These are phyloP conservation scores for Colletotrichum sp. DNA, from an alignment of 2,329 filamentous ascomycete genomes.

Conservation along the genomic window DNA sequence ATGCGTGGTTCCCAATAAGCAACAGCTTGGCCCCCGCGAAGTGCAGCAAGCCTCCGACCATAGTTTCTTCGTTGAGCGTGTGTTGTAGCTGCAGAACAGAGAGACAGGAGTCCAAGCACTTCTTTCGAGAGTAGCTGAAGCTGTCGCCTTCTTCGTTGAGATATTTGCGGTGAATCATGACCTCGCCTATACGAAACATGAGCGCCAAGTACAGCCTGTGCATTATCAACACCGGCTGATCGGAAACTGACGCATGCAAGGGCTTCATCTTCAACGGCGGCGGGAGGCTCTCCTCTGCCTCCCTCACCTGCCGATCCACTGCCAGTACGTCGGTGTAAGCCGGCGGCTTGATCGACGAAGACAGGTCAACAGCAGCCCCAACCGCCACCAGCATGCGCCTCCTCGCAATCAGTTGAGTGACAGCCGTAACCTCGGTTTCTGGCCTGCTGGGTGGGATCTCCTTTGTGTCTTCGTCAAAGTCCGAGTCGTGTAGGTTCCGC, in stretches of 20 bases:
- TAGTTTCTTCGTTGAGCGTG: constrained; percentile 25
- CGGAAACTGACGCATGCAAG: constrained; percentile 21
- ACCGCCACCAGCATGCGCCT: constrained; percentile 21
- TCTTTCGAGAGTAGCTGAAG: constrained; percentile 28
- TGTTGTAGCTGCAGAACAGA: constrained; percentile 26
- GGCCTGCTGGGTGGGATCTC: constrained; percentile 40
- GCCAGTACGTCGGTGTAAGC: constrained; percentile 23
- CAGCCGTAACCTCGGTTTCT: constrained; percentile 30
- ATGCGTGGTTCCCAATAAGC: constrained; percentile 23
- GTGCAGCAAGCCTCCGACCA: constrained; percentile 23
- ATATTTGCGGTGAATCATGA: constrained; percentile 35
- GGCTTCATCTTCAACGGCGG: constrained; percentile 23
- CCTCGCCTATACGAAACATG: constrained; percentile 29
- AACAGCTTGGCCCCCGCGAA: constrained; percentile 23
- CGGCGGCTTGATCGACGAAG: constrained; percentile 16
- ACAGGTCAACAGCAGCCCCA: constrained; percentile 25
- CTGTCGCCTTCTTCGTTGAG: constrained; percentile 14
- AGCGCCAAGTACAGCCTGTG: constrained; percentile 29
- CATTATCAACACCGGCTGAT: constrained; percentile 27
- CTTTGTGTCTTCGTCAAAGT: constrained; percentile 38
- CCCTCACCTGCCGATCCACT: constrained; percentile 26
- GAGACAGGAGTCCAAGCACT: constrained; percentile 27
- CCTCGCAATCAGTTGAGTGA: constrained; percentile 25
- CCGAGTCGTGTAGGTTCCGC: constrained; percentile 45
- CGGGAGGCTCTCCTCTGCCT: constrained; percentile 26